These are phyloP conservation scores for Fusarium chlamydosporum DNA, from an alignment of 2,329 filamentous ascomycete species.

Conservation along the genomic window DNA sequence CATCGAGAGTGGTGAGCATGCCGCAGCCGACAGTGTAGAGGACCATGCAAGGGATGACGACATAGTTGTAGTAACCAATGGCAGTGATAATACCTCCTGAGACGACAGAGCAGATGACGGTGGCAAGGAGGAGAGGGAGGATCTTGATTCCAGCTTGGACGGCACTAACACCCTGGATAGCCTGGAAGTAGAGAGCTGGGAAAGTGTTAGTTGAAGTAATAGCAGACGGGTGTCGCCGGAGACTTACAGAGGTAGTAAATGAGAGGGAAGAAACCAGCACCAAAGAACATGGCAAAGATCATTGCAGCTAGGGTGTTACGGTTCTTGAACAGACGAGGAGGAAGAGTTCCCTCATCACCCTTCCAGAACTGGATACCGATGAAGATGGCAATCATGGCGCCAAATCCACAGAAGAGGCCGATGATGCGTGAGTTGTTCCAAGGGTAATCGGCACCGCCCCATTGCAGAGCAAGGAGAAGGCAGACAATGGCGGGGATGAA, in stretches of 20 bases:
- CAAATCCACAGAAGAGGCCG: conserved; percentile 66
- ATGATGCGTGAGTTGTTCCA: conserved; percentile 66
- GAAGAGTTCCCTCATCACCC: conserved; percentile 61
- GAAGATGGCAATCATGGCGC: conserved; percentile 62
- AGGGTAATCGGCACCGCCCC: conserved; percentile 66
- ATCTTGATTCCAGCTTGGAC: conserved; percentile 69
- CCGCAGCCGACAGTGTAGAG: conserved; percentile 64
- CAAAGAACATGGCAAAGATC: conserved; percentile 64
- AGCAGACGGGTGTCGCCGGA: not conserved
- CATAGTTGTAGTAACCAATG: conserved; percentile 59
- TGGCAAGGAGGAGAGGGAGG: conserved; percentile 66
- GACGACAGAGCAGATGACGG: conserved; percentile 63
- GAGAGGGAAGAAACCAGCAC: conserved; percentile 66
- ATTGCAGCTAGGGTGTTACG: conserved; percentile 59
- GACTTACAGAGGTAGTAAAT: conserved; percentile 67
- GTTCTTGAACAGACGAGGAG: conserved; percentile 62
- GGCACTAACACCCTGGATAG: conserved; percentile 66
- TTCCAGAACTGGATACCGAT: conserved; percentile 61
- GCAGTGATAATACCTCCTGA: conserved; percentile 60
- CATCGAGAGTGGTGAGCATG: conserved; percentile 67
- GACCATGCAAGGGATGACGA: conserved; percentile 60
- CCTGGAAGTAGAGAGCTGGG: conserved; percentile 67
- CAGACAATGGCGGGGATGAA: conserved; percentile 67
- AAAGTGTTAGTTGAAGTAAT: conserved; percentile 27
- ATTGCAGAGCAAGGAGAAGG: conserved; percentile 69